Evolutionary conservation across 2,329 filamentous ascomycete species (phyloP), one percentile per base, ranked within the genome.

Genomic region (Hypoxylon sp.): DNA sequence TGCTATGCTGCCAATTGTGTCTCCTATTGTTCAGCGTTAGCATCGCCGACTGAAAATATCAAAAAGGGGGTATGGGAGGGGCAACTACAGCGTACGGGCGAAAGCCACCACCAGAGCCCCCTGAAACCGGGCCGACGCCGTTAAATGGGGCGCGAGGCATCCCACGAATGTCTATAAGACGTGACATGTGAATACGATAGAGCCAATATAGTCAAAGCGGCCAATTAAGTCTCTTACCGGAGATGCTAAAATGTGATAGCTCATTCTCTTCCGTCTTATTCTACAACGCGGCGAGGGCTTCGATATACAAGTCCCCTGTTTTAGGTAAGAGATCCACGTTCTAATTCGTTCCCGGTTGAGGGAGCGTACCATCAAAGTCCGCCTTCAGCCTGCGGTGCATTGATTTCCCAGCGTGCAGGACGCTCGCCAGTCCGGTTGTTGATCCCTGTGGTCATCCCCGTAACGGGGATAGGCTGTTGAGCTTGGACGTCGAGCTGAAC

Each of bases 1-100:
- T 90, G 87, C 87, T 86, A 89, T 17, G 83, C 77, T 5, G 83
- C 73, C 68, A 88, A 86, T 24, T 84, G 74, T n/a, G 81, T 77
- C 74, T 87, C 83, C 85, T 65, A 51, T 70, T 11, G n/a, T 44
- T 11, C 65, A 24, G 65, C 54, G 19, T 62, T 54, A 39, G 52
- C 33, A 22, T 8, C 24, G 10, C 8, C 13, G 26, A 19, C n/a
- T 33, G 29, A 29, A 8, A 3, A 48, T 29, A 22, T 3, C 9
- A 6, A 58, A 51, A 44, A 73, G 48, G 51, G 79, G 54, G 2
- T 31, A 14, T 22, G 6, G 14, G n/a, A 14, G 42, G 24, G 24
- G 26, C 6, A 59, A 53, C 72, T 78, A 86, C 85, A 64, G 80
- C 79, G 52, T 87, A 74, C 5, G 73, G 71, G 46, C 76, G 77